Conservation (phyloP, 352 stramenopile genomes). For the Pythium pyrilobum region DNA sequence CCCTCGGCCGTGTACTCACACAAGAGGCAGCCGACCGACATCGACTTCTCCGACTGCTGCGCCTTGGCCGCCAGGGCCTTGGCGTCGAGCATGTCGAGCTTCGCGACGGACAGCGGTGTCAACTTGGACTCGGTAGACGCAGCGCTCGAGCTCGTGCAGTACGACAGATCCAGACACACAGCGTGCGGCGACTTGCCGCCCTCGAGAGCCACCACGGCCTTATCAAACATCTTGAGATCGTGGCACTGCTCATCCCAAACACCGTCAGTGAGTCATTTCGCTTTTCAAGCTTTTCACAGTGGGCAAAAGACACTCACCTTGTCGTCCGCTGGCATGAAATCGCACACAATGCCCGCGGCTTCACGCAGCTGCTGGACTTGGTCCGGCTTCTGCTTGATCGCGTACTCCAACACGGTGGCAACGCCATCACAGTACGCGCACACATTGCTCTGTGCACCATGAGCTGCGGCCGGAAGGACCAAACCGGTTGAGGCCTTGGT, state of each 20-base stretch:
- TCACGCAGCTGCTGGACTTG: slow-evolving; percentile 58
- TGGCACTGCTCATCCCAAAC: slow-evolving; percentile 38
- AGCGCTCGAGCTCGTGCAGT: slow-evolving; percentile 14
- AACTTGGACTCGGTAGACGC: slow-evolving; percentile 1
- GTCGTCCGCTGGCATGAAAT: slow-evolving; percentile 57
- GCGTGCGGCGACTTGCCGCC: slow-evolving; percentile 53
- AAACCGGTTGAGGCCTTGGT: background rate
- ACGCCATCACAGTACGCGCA: slow-evolving; percentile 63
- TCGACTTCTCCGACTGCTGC: slow-evolving; percentile 22
- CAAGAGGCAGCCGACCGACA: slow-evolving; percentile 65
- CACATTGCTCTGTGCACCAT: slow-evolving; percentile 22
- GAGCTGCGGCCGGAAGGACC: background rate
- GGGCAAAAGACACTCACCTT: slow-evolving; percentile 26
- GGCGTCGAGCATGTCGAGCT: slow-evolving; percentile 38
- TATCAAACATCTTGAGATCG: slow-evolving; percentile 65
- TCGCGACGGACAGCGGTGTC: slow-evolving; percentile 24
- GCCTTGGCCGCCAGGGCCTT: slow-evolving; percentile 18
- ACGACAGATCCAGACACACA: slow-evolving; percentile 49
- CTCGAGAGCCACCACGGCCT: slow-evolving; percentile 40
- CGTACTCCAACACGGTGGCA: slow-evolving; percentile 56
- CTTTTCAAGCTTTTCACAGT: no score
- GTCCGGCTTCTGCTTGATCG: slow-evolving; percentile 48
- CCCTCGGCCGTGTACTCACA: slow-evolving; percentile 77
- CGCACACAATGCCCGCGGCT: slow-evolving; percentile 56
- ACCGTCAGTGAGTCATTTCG: background rate